A percentile compares a stretch with the other conserved stretches of the same genome.
Evolutionary conservation across 225 moss, liverwort and hornwort species (phyloP).

Genomic region (Pseudisothecium myosuroides): DNA sequence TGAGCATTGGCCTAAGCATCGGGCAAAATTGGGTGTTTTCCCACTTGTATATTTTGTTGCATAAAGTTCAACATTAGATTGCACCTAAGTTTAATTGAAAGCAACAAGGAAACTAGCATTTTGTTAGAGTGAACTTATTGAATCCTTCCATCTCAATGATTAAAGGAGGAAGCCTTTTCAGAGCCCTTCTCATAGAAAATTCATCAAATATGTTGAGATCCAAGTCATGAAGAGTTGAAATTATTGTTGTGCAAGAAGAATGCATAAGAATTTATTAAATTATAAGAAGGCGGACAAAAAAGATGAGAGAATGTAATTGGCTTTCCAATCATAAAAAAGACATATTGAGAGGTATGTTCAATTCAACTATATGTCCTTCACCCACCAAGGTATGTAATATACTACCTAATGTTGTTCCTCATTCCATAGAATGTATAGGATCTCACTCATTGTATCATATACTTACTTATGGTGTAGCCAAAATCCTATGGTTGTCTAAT

Average conservation of each 20-base stretch:
- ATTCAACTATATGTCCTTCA: background rate
- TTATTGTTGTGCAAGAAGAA: background rate
- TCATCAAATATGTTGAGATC: background rate
- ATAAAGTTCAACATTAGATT: background rate
- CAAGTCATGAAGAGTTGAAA: background rate
- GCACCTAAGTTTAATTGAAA: background rate
- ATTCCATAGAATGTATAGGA: background rate
- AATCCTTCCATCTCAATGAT: background rate
- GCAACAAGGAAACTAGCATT: too few species aligned
- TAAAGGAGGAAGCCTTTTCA: background rate
- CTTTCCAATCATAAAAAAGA: background rate
- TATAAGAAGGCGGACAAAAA: background rate
- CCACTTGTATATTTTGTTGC: background rate
- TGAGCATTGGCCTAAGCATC: background rate
- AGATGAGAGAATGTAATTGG: background rate
- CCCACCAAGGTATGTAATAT: background rate
- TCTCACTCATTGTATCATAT: background rate
- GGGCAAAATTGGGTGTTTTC: background rate
- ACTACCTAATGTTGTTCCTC: too few species aligned
- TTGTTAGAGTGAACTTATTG: background rate
- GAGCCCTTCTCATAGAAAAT: background rate
- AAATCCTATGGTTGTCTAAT: too few species aligned
- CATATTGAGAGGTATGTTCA: background rate
- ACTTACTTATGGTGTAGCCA: too few species aligned
- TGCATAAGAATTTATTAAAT: too few species aligned